phyloP scores from a whole-genome alignment of 1,284 basidiomycete genomes.

The Schizophyllum amplum region DNA sequence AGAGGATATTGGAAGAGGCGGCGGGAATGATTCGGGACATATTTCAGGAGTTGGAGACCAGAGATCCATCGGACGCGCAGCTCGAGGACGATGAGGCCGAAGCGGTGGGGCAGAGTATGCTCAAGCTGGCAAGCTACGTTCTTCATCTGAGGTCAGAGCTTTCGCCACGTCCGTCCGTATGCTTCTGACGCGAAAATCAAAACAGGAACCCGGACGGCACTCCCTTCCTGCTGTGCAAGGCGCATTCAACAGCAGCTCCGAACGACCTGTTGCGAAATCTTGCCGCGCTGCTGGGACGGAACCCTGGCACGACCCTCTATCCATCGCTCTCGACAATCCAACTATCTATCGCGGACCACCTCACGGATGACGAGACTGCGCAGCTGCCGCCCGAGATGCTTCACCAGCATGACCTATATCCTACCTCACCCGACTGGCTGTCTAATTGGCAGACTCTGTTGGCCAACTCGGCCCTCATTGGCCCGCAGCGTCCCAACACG shows the following conservation, averaged over 20 bases:
- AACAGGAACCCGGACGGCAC: constrained; percentile 48
- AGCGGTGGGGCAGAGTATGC: constrained; percentile 52
- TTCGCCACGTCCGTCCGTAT: background rate
- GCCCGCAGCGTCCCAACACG: constrained; percentile 42
- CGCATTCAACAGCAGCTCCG: constrained; percentile 40
- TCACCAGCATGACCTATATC: constrained; percentile 57
- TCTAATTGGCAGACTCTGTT: constrained; percentile 54
- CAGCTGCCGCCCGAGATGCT: constrained; percentile 51
- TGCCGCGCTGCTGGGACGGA: constrained; percentile 51
- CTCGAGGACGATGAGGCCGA: constrained; percentile 59
- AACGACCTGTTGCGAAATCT: constrained; percentile 53
- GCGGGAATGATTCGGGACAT: constrained; percentile 62
- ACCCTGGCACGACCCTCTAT: constrained; percentile 45
- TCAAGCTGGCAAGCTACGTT: constrained; percentile 48
- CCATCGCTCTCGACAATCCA: constrained; percentile 57
- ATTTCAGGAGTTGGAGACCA: constrained; percentile 59
- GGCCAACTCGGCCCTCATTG: constrained; percentile 39
- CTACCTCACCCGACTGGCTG: constrained; percentile 62
- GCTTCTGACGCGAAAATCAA: constrained; percentile 8
- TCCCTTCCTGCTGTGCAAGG: constrained; percentile 32
- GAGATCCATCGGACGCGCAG: constrained; percentile 45
- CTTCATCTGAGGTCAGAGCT: constrained; percentile 41
- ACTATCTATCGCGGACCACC: constrained; percentile 52
- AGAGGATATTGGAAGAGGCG: constrained; percentile 58
- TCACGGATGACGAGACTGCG: constrained; percentile 55